These are phyloP conservation scores for Rhodomyrtus tomentosa DNA, from an alignment of 345 rosid species.

Conservation along the genomic window DNA sequence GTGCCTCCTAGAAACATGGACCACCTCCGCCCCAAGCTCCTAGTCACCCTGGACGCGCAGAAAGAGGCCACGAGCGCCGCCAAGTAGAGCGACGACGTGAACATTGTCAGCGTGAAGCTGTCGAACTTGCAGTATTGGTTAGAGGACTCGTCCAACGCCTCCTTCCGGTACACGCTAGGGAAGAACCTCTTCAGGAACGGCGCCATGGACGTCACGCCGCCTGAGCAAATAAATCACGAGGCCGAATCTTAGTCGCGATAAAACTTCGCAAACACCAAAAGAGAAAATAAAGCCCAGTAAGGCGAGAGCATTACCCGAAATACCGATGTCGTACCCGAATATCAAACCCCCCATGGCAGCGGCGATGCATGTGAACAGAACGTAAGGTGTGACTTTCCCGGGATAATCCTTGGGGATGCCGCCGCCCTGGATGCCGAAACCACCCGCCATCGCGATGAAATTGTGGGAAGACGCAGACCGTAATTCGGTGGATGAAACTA, in stretches of 20 bases:
- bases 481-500: neutral
- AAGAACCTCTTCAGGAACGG: slow-evolving; percentile 30
- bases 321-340: slow-evolving; percentile 34
- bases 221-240: neutral
- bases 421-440: neutral
- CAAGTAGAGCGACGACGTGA: slow-evolving; percentile 50
- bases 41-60: slow-evolving; percentile 30
- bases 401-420: neutral
- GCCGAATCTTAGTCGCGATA: neutral
- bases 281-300: neutral
- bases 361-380: neutral
- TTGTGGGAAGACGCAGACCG: too few species aligned
- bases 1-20: slow-evolving; percentile 35
- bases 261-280: neutral
- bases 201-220: slow-evolving; percentile 51
- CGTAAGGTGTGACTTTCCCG: neutral
- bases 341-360: slow-evolving; percentile 19
- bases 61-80: slow-evolving; percentile 43
- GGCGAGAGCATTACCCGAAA: slow-evolving; percentile 1
- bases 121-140: slow-evolving; percentile 44
- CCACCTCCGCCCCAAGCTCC: slow-evolving; percentile 21
- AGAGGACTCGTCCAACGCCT: slow-evolving; percentile 3
- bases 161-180: slow-evolving; percentile 24
- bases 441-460: neutral
- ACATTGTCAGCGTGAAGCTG: slow-evolving; percentile 20